These are phyloP conservation scores for Pilaira anomala DNA, from an alignment of 192 early-diverging fungal genomes.

Conservation along the genomic window DNA sequence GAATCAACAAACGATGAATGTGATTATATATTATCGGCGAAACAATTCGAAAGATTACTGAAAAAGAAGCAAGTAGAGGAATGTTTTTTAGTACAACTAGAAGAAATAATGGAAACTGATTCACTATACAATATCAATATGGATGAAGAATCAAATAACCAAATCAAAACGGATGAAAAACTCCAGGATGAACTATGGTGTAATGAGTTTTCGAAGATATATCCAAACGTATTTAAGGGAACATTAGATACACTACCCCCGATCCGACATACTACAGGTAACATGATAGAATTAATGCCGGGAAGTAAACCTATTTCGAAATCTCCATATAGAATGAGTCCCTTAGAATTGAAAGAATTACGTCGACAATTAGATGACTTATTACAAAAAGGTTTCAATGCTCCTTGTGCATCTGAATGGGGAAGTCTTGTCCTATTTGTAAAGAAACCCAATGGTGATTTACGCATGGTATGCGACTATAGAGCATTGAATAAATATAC, in stretches of 20 bases:
- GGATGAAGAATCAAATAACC: too few relatives aligned
- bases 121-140: not conserved
- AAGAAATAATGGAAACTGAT: not conserved
- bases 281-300: too few relatives aligned
- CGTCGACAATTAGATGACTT: slow-evolving; percentile 22
- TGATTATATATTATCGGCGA: not conserved
- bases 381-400: slow-evolving; percentile 29
- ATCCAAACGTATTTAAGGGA: not conserved
- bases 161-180: too few relatives aligned
- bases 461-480: slow-evolving; percentile 52
- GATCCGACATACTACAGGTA: not conserved
- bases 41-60: not conserved
- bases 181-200: not conserved
- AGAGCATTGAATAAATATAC: slow-evolving; percentile 50
- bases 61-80: not conserved
- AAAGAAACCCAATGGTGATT: slow-evolving; percentile 46
- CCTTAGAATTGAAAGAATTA: slow-evolving; percentile 28
- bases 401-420: slow-evolving; percentile 34
- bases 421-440: slow-evolving; percentile 46
- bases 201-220: not conserved
- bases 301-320: not conserved
- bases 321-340: not conserved
- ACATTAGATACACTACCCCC: not conserved
- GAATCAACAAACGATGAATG: not conserved
- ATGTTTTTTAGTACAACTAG: not conserved